These are phyloP conservation scores for Suillus subaureus DNA, from an alignment of 768 basidiomycete species.

Conservation along the genomic window DNA sequence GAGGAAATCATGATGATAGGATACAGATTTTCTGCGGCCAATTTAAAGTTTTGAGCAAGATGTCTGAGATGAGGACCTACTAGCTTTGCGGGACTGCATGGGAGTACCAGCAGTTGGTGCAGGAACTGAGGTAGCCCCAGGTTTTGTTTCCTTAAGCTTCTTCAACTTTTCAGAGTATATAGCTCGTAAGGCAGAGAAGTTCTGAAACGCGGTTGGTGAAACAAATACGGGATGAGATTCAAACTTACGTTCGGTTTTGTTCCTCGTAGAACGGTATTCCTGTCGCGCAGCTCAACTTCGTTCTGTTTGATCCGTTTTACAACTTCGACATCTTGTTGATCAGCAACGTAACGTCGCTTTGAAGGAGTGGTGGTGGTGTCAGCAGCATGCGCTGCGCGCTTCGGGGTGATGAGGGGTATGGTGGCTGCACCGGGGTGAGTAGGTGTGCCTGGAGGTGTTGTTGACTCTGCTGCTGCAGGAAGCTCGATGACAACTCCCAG, in stretches of 20 bases:
- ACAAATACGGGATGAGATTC: not conserved
- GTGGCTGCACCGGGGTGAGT: constrained; percentile 27
- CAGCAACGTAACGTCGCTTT: constrained; percentile 80
- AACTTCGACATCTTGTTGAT: constrained; percentile 75
- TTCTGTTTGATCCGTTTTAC: constrained; percentile 81
- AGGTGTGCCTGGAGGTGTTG: constrained; percentile 64
- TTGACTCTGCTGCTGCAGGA: constrained; percentile 44
- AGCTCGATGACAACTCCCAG: not conserved
- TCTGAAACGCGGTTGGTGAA: constrained; percentile 47
- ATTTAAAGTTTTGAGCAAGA: not conserved
- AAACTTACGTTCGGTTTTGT: constrained; percentile 76
- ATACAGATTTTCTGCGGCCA: constrained; percentile 62
- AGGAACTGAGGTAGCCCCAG: constrained; percentile 45
- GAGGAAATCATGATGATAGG: constrained; percentile 99
- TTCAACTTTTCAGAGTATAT: constrained; percentile 79
- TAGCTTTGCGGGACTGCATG: constrained; percentile 67
- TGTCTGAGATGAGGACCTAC: constrained; percentile 41
- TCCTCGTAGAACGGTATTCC: constrained; percentile 83
- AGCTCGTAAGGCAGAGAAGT: constrained; percentile 71
- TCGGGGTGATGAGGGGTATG: constrained; percentile 25
- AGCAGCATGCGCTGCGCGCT: constrained; percentile 23
- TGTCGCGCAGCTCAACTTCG: constrained; percentile 80
- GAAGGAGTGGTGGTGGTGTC: constrained; percentile 45
- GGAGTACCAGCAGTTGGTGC: constrained; percentile 37
- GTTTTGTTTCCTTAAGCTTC: constrained; percentile 68